These are phyloP conservation scores for Thelonectria rubi DNA, from an alignment of 2,329 filamentous ascomycete genomes.

Conservation along the genomic window DNA sequence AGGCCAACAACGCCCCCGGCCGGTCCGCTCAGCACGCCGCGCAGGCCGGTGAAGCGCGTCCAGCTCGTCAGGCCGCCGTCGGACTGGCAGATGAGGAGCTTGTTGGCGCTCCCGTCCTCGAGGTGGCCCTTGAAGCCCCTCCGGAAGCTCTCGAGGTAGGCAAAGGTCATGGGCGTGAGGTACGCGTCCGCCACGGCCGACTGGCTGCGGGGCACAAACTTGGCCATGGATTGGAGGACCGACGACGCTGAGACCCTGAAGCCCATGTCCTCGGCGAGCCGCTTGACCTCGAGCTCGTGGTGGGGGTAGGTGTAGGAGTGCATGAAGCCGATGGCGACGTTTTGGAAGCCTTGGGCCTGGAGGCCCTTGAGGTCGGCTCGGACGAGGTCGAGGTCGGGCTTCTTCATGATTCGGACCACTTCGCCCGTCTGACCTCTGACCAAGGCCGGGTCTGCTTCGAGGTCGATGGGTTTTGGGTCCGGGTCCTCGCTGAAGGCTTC, in stretches of 20 bases:
- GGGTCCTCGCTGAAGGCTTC: conserved; percentile 80
- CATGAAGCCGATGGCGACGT: conserved; percentile 70
- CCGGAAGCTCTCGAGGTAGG: conserved; percentile 48
- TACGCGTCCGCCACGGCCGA: conserved; percentile 56
- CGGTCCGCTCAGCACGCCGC: conserved; percentile 41
- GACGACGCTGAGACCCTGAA: conserved; percentile 51
- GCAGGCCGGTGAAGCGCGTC: conserved; percentile 41
- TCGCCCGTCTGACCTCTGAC: conserved; percentile 74
- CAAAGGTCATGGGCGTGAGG: conserved; percentile 51
- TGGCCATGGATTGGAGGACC: conserved; percentile 54
- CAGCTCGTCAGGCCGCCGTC: conserved; percentile 43
- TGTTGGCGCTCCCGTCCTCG: conserved; percentile 39
- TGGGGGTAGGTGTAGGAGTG: conserved; percentile 73
- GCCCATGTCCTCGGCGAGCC: conserved; percentile 52
- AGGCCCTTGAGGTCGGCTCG: conserved; percentile 66
- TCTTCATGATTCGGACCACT: conserved; percentile 71
- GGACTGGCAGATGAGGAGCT: conserved; percentile 44
- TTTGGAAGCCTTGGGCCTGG: conserved; percentile 66
- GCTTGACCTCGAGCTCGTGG: conserved; percentile 57
- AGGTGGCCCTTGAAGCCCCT: conserved; percentile 41
- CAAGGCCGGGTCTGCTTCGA: conserved; percentile 61
- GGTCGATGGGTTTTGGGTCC: conserved; percentile 57
- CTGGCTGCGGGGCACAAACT: conserved; percentile 54
- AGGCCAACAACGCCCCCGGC: conserved; percentile 43
- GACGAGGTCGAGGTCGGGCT: conserved; percentile 65